phyloP scores from a whole-genome alignment of 495 filamentous ascomycete species.

The Cudoniella acicularis region DNA sequence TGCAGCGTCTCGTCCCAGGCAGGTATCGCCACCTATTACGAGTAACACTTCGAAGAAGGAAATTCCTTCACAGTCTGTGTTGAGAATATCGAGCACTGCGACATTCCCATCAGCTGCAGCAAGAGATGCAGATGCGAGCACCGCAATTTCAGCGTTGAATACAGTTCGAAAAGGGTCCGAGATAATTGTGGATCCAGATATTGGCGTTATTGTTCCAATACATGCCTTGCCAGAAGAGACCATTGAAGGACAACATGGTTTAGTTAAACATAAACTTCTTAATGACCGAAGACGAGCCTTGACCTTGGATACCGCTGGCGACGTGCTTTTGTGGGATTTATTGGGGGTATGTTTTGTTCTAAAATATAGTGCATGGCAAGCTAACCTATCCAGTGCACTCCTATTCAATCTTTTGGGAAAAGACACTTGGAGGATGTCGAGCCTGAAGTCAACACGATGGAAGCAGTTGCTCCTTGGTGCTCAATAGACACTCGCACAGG shows the following conservation, averaged over 20 bases:
- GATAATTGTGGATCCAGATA: slow-evolving; percentile 50
- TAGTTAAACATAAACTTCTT: slow-evolving; percentile 88
- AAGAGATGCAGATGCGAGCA: slow-evolving; percentile 47
- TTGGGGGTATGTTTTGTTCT: slow-evolving; percentile 54
- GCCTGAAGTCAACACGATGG: slow-evolving; percentile 78
- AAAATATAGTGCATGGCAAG: neutral
- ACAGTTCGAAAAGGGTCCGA: slow-evolving; percentile 51
- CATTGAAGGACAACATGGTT: slow-evolving; percentile 90
- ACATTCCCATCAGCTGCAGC: slow-evolving; percentile 54
- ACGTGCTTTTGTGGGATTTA: slow-evolving; percentile 95
- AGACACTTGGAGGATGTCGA: slow-evolving; percentile 89
- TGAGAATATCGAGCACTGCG: slow-evolving; percentile 81
- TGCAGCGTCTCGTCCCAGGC: slow-evolving; percentile 35
- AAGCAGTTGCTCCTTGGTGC: slow-evolving; percentile 93
- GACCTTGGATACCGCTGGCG: slow-evolving; percentile 90
- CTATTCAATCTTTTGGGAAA: slow-evolving; percentile 85
- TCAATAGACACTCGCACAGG: slow-evolving; percentile 91
- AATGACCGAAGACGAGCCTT: slow-evolving; percentile 88
- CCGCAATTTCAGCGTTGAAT: slow-evolving; percentile 43
- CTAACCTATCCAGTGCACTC: slow-evolving; percentile 60
- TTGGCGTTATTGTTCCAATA: slow-evolving; percentile 58
- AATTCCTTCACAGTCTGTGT: slow-evolving; percentile 69
- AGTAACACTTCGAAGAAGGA: slow-evolving; percentile 49
- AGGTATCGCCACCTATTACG: slow-evolving; percentile 22
- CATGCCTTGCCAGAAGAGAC: slow-evolving; percentile 76